Evolutionary conservation across 1,284 basidiomycete species (phyloP).

Genomic region (Malassezia brasiliensis): DNA sequence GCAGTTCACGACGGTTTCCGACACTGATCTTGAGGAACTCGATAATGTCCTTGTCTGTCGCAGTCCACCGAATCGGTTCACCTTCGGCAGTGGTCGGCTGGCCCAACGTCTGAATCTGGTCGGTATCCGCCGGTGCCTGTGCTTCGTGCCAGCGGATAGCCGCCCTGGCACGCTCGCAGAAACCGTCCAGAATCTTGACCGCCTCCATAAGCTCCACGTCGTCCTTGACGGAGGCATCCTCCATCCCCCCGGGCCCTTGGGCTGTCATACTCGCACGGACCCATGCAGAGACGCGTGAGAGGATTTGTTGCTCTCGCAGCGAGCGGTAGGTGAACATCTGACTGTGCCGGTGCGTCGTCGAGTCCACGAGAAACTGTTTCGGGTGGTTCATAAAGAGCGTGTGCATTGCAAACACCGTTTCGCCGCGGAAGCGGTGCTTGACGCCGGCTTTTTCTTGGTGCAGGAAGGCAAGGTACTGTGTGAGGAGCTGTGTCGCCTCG

Average conservation of each 20-base stretch:
- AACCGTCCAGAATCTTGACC: slow-evolving; percentile 18
- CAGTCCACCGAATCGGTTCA: slow-evolving; percentile 51
- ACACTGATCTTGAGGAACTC: slow-evolving; percentile 60
- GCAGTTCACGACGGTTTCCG: slow-evolving; percentile 57
- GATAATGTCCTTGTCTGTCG: slow-evolving; percentile 60
- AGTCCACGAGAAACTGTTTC: slow-evolving; percentile 59
- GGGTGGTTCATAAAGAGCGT: slow-evolving; percentile 61
- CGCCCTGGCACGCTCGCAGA: slow-evolving; percentile 46
- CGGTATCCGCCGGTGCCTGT: slow-evolving; percentile 39
- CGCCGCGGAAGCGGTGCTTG: slow-evolving; percentile 6
- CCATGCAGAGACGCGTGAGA: slow-evolving; percentile 57
- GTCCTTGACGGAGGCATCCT: background rate
- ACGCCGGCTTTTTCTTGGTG: background rate
- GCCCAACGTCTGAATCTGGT: slow-evolving; percentile 24
- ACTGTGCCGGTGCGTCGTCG: slow-evolving; percentile 55
- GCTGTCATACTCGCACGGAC: slow-evolving; percentile 36
- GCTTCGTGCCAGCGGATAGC: slow-evolving; percentile 15
- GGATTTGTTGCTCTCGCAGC: slow-evolving; percentile 55
- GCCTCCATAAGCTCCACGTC: background rate
- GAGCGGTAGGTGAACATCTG: slow-evolving; percentile 66
- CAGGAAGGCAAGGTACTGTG: background rate
- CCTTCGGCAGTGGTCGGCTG: slow-evolving; percentile 42
- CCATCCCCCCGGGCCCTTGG: background rate
- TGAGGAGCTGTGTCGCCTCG: background rate
- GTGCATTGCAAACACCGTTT: slow-evolving; percentile 61